phyloP scores from a whole-genome alignment of 192 early-diverging fungal genomes.

The Coemansia sp. region DNA sequence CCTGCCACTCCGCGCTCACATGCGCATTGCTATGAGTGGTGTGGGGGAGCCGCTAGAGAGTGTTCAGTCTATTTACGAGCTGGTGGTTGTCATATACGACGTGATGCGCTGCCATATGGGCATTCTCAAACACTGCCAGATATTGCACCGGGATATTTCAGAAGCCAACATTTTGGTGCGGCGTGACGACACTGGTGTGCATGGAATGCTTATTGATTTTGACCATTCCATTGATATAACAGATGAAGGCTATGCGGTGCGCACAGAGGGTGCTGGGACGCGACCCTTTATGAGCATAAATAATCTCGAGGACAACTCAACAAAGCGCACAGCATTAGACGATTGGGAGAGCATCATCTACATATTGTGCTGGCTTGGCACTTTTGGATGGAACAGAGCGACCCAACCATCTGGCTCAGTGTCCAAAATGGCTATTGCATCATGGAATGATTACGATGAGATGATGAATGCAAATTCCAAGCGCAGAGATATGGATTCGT shows the following conservation, averaged over 20 bases:
- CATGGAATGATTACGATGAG: neutral
- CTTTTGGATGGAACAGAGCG: conserved; percentile 15
- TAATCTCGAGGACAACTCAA: conserved; percentile 13
- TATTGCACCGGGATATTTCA: conserved; percentile 30
- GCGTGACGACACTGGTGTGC: neutral
- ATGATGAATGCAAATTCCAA: neutral
- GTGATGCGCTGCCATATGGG: conserved; percentile 14
- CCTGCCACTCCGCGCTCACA: conserved; percentile 5
- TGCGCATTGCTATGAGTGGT: conserved; percentile 10
- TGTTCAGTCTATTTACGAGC: conserved; percentile 3
- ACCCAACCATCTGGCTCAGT: neutral
- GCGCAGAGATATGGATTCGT: too few species aligned
- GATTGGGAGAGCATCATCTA: conserved; percentile 38
- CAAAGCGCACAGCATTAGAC: conserved; percentile 17
- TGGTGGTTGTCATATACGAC: conserved; percentile 19
- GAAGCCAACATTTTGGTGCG: conserved; percentile 16
- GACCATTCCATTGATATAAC: conserved; percentile 17
- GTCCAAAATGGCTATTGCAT: neutral
- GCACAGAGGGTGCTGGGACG: conserved; percentile 19
- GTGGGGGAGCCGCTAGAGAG: conserved; percentile 14
- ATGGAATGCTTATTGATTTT: conserved; percentile 35
- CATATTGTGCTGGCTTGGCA: conserved; percentile 27
- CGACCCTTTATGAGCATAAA: conserved; percentile 34
- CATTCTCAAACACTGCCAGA: conserved; percentile 2
- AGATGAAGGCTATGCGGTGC: neutral